Evolutionary conservation across 2,329 filamentous ascomycete genomes (phyloP), one percentile per base, ranked within the genome.

Genomic region (Colletotrichum melonis): DNA sequence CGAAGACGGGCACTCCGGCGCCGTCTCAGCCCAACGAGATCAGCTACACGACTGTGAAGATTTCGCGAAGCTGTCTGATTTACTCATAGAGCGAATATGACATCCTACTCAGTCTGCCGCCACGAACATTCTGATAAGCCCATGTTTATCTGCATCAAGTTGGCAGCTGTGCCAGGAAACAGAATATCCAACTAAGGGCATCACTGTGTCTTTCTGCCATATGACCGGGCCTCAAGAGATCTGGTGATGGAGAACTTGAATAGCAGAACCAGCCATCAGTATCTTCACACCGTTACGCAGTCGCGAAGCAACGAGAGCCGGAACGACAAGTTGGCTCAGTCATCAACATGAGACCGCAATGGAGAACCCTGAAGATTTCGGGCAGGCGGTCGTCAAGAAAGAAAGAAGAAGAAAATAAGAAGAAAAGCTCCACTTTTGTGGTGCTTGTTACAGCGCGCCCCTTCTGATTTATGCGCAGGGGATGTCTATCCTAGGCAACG

Each of bases 401-500:
- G 9, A 32, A 30, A 30, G 30, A 30, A 30, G 30, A 30, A 30
- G 30, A 30, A 9, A 30, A 30, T 2, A 9, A 3, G 30, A 30
- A 30, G 7, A 28, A 55, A 28, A 4, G 26, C 35, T 67, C 38
- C 28, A 56, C 56, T 46, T 63, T 56, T 19, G 22, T 54, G 38
- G 38, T 42, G 38, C 38, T 42, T 42, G 30, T 64, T 24, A 42
- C 49, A 56, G 49, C 30, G n/a, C 49, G 35, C 14, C 30, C 63
- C 30, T 22, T 8, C 52, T 30, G 49, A 30, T 38, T 65, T 22
- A 65, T 65, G 63, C 63, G 63, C 63, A 67, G 68, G 63, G 68
- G 42, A 67, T 46, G 55, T 56, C 22, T 58, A 63, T 42, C 30
- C 38, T 24, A 12, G 12, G 22, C 19, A 38, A 19, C 24, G 46